Evolutionary conservation across 2,329 filamentous ascomycete genomes (phyloP), one percentile per base, ranked within the genome.

Genomic region (Fusarium scirpi): DNA sequence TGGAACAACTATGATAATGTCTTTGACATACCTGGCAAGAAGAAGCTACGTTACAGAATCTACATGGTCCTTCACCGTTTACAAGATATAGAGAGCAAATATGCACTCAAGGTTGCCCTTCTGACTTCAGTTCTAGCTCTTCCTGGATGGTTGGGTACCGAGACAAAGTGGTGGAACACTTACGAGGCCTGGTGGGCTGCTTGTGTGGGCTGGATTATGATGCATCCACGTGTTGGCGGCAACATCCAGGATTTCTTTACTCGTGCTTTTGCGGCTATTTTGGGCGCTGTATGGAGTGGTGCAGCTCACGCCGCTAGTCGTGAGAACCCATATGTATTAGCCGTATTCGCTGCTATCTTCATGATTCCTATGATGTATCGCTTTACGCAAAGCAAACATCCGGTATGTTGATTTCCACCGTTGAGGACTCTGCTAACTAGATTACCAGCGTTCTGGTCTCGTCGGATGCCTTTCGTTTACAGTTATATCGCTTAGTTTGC

Each of bases 281-380:
- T 89, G 7, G 87, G 87, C 16, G 85, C 86, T 22, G 73, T 85
- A 2, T 90, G 87, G 87, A 85, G 83, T 8, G 87, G 83, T 11
- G 75, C 87, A 41, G 82, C 85, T 1, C 86, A 84, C 72, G 82
- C 81, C 9, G 85, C 85, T 15, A 83, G 82, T 6, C 69, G 83
- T 44, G 86, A 86, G 9, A 88, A 85, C 69, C 85, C 85, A 0
- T 87, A 84, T 70, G 82, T 89, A 3, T 83, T 88, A 76, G 86
- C 84, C 6, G 82, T 82, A 0, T 89, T 89, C 76, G 84, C 86
- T 16, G 80, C 81, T 5, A 79, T 89, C 8, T 89, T 84, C 70
- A 87, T 89, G 85, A 71, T 86, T n/a, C 87, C 87, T 1, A 88
- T 88, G 86, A 78, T 88, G 13, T 87, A 87, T 64, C 81, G 86